Base-by-base conservation (phyloP, 768 basidiomycete genomes). In the Russula ochroleuca region DNA sequence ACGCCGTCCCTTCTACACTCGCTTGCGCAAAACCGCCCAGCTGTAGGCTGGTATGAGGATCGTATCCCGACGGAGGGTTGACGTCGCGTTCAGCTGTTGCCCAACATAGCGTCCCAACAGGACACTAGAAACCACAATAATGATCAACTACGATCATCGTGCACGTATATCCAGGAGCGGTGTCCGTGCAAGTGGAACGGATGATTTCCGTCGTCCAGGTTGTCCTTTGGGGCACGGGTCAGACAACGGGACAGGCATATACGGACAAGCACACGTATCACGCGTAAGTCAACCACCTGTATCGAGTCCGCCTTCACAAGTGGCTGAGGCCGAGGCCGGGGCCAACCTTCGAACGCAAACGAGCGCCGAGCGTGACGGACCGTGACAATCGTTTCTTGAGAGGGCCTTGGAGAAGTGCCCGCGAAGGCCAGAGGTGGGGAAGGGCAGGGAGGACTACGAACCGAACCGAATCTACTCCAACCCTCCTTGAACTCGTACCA, bases 131-230 rank as follows among this genome's bases (percentile, higher is more conserved):
- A 31, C 4, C 28, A 3, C 17, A 11, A 21, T 21, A 14, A 11
- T 8, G 13, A 13, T 23, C 28, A 7, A 31, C 9, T 5, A 6
- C 33, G 15, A 25, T 17, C 2, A 25, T 17, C 2, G 33, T 14
- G 3, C 19, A 47, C 61, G 17, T 51, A 68, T 61, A 67, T 66
- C 64, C 64, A 66, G 14, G 57, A 49, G 4, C 61, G 55, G 28
- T 66, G 61, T 1, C 67, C 61, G 3, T 68, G 65, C 43, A 68
- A 28, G 19, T 66, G 67, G 49, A 65, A 67, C 3, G 67, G 63
- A 11, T 61, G 66, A 33, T 67, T 63, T 31, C 67, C 64, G 17
- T 67, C 64, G 19, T 67, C 64, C 33, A 67, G 47, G 49, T 62
- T 68, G 21, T 65, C 48, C 64, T 65, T 40, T 31, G 25, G 38